Evolutionary conservation across 169 alveolate genomes (phyloP).

Genomic region (Cryptosporidium viatorum): DNA sequence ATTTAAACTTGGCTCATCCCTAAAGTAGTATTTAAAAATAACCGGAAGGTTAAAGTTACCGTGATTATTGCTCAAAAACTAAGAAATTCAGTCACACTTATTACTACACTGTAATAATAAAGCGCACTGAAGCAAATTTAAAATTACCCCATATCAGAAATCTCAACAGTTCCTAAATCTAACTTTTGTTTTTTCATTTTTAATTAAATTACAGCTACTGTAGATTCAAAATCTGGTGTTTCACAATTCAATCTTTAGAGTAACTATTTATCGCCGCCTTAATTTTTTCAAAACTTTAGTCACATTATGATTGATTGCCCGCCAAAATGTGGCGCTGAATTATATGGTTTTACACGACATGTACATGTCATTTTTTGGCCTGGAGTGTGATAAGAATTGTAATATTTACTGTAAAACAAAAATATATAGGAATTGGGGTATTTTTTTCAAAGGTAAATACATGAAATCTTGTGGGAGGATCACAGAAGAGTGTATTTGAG

Average conservation of each 20-base stretch:
- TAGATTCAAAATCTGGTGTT: not conserved
- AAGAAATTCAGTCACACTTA: not conserved
- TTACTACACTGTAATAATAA: not conserved
- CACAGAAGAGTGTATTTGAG: not conserved
- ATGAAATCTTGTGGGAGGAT: not conserved
- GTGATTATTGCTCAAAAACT: not conserved
- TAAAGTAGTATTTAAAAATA: not conserved
- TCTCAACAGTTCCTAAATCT: not conserved
- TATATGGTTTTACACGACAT: conserved; percentile 38
- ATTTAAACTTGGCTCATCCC: not conserved
- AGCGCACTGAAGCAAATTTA: not conserved
- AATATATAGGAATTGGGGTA: not conserved
- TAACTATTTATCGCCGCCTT: not conserved
- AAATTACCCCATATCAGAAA: conserved; percentile 1
- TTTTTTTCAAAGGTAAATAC: not conserved
- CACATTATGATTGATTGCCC: not conserved
- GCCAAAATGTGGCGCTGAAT: conserved; percentile 14
- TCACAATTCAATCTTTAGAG: too few species aligned
- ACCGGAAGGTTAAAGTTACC: not conserved
- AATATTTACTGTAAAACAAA: not conserved
- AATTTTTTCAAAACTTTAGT: not conserved
- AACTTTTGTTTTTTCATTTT: conserved; percentile 13
- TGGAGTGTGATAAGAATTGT: not conserved
- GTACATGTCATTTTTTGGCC: conserved; percentile 44
- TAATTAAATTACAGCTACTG: not conserved